Percentiles rank a stretch among this genome's conserved stretches.
phyloP scores from a whole-genome alignment of 495 filamentous ascomycete genomes.

The Penicillium dipodomyicola region DNA sequence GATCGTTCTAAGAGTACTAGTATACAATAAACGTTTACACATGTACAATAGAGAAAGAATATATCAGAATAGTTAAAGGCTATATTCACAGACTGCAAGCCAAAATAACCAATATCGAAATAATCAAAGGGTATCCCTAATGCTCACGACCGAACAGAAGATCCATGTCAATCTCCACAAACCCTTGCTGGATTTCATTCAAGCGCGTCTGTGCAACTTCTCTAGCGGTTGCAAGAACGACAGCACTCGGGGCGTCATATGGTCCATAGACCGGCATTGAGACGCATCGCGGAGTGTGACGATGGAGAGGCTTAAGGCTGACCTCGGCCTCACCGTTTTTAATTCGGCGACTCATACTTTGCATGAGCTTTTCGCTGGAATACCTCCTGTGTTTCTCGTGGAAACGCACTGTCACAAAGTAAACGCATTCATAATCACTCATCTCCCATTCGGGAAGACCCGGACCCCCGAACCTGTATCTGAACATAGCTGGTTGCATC shows the following conservation, averaged over 20 bases:
- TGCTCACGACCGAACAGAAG: neutral
- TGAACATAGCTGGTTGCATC: neutral
- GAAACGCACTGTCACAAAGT: constrained; percentile 4
- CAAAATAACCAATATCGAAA: neutral
- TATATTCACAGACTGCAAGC: neutral
- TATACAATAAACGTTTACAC: too few relatives aligned
- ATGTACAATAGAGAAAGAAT: neutral
- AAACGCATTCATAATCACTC: neutral
- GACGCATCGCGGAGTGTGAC: neutral
- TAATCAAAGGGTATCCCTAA: neutral
- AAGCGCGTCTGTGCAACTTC: neutral
- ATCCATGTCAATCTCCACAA: constrained; percentile 1
- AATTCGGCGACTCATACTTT: neutral
- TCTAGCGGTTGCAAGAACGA: neutral
- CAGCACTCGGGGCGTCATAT: neutral
- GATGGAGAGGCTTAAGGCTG: neutral
- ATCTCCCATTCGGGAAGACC: constrained; percentile 1
- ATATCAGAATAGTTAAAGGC: neutral
- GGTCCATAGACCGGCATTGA: constrained; percentile 4
- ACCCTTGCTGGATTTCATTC: neutral
- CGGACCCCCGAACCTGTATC: neutral
- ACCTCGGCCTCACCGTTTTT: neutral
- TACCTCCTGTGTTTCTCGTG: neutral
- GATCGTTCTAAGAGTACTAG: too few relatives aligned
- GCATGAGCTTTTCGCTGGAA: neutral